Evolutionary conservation across 2,329 filamentous ascomycete genomes (phyloP), one percentile per base, ranked within the genome.

Genomic region (Pseudocercospora crystallina): DNA sequence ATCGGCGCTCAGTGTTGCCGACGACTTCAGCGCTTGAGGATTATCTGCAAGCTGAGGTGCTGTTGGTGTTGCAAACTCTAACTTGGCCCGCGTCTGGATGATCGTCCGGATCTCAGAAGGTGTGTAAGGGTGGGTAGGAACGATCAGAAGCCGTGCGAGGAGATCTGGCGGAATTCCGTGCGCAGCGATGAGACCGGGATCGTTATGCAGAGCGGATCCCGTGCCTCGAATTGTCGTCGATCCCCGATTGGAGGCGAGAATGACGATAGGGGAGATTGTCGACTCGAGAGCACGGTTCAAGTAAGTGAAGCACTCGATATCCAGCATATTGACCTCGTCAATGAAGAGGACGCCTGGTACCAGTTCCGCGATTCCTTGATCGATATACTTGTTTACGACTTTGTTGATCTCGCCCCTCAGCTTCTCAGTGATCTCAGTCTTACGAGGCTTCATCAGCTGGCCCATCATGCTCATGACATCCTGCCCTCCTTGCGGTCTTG

Each of bases 391-490:
- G 80, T 90, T 96, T 61, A 99, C 94, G 29, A 99, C 92, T 77
- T 97, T 97, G 82, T 99, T 96, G 77, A 99, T 97, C 76, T 99
- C 94, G 49, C 83, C 79, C 54, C 94, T 84, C 66, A 99, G 77
- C 78, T 99, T 99, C 74, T 99, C 94, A 29, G 94, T 99, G 67
- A 99, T 97, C 72, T 99, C 94, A 5, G 94, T 99, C 85, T 96
- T 96, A 78, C 95, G 95, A 56, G 94, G 94, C 81, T 97, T 97
- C 90, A 97, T 96, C 67, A 99, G 76, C 74, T 99, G 94, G 65
- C 94, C 94, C 92, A 99, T 97, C 94, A 99, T 97, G 77, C 91
- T 96, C 91, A 99, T 97, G 61, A 99, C 95, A 71, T 99, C 94
- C 78, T 99, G 94, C 38, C 94, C 94, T 46, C 94, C 94, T 76